phyloP scores from a whole-genome alignment of 1,139 yeast species.

The Candida sp. region DNA sequence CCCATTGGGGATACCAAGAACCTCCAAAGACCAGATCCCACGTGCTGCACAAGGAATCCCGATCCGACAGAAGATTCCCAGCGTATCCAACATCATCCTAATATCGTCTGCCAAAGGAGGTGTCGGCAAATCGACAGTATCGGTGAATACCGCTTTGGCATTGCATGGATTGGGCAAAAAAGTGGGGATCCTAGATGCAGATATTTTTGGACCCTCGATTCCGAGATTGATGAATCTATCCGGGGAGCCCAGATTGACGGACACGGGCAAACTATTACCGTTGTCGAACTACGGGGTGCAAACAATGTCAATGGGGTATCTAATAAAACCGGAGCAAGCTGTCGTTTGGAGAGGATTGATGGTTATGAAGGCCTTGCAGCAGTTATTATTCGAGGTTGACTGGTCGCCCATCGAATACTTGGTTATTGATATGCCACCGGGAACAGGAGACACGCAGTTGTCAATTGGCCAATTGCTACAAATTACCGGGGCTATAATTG shows the following conservation, averaged over 20 bases:
- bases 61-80: slow-evolving; percentile 56
- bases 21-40: slow-evolving; percentile 27
- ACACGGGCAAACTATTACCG: slow-evolving; percentile 63
- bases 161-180: slow-evolving; percentile 56
- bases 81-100: slow-evolving; percentile 63
- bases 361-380: slow-evolving; percentile 89
- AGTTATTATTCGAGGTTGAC: slow-evolving; percentile 76
- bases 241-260: slow-evolving; percentile 68
- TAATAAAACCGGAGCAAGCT: slow-evolving; percentile 70
- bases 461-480: slow-evolving; percentile 80
- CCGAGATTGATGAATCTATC: slow-evolving; percentile 69
- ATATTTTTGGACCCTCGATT: slow-evolving; percentile 83
- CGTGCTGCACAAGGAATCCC: slow-evolving; percentile 56
- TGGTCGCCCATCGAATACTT: slow-evolving; percentile 78
- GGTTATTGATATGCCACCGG: slow-evolving; percentile 89
- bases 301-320: slow-evolving; percentile 91
- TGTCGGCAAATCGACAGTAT: slow-evolving; percentile 63
- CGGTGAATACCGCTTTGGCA: slow-evolving; percentile 71
- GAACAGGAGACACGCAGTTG: slow-evolving; percentile 89
- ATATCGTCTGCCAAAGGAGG: slow-evolving; percentile 88
- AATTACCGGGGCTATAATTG: slow-evolving; percentile 81
- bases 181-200: slow-evolving; percentile 80
- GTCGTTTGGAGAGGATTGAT: slow-evolving; percentile 88
- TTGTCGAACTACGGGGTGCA: slow-evolving; percentile 78
- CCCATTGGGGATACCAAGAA: slow-evolving; percentile 58